Conservation (phyloP, 257 asterid genomes). For the Solanum sparsipilum region DNA sequence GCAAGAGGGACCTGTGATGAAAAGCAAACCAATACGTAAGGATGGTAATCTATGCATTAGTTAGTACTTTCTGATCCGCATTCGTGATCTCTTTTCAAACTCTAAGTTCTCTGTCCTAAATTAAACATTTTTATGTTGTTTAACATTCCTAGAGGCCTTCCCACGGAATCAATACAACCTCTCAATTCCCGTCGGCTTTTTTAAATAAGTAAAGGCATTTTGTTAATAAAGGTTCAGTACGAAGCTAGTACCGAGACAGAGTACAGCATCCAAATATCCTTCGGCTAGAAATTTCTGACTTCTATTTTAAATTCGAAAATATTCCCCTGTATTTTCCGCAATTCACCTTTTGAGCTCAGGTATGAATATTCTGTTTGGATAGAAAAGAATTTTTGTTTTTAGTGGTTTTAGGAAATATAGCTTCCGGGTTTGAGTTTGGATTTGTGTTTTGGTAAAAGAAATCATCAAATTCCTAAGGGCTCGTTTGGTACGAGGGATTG, state of each 20-base stretch:
- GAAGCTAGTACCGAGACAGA: not conserved
- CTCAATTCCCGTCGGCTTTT: not conserved
- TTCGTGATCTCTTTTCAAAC: not conserved
- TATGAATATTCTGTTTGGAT: not conserved
- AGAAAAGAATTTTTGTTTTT: not conserved
- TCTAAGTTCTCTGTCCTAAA: not conserved
- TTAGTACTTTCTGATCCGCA: not conserved
- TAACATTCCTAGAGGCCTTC: not conserved
- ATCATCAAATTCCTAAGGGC: not conserved
- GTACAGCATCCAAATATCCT: not conserved
- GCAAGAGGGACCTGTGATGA: constrained; percentile 52
- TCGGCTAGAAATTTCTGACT: not conserved
- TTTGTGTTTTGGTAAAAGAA: not conserved
- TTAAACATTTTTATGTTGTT: not conserved
- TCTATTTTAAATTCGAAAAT: not conserved
- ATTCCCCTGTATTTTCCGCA: not conserved
- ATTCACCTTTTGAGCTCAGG: not conserved
- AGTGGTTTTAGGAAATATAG: not conserved
- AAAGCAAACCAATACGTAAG: not conserved
- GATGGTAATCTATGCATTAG: not conserved
- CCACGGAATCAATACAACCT: not conserved
- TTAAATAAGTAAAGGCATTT: not conserved
- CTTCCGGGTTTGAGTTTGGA: not conserved
- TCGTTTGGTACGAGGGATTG: not conserved
- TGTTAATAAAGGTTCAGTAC: not conserved